phyloP scores from a whole-genome alignment of 2,329 filamentous ascomycete genomes.

The Dryadomyces quercus-mongolicae region DNA sequence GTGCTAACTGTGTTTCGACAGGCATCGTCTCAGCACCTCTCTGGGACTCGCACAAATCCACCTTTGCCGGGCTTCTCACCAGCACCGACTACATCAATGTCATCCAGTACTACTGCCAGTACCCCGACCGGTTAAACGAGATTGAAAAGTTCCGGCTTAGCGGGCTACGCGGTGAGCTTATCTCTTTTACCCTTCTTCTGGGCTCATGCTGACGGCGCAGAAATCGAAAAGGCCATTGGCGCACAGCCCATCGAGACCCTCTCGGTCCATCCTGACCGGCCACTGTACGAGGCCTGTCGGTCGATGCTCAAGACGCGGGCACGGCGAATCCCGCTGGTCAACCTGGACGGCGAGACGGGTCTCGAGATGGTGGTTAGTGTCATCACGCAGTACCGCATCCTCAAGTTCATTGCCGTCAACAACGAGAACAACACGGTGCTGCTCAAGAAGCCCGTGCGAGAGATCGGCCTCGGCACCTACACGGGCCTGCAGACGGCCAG shows the following conservation, averaged over 20 bases:
- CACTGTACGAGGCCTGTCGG: constrained; percentile 89
- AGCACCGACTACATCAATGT: constrained; percentile 98
- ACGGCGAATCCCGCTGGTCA: constrained; percentile 84
- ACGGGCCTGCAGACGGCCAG: constrained; percentile 64
- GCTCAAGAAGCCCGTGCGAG: constrained; percentile 74
- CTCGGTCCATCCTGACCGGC: constrained; percentile 82
- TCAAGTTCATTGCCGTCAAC: constrained; percentile 98
- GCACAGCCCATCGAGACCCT: constrained; percentile 87
- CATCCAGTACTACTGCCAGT: constrained; percentile 98
- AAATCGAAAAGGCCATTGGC: constrained; percentile 89
- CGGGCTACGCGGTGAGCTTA: constrained; percentile 63
- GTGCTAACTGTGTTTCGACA: constrained; percentile 22
- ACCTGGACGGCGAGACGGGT: constrained; percentile 86
- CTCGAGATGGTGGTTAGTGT: constrained; percentile 91
- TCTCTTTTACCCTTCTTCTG: neutral
- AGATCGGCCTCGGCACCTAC: constrained; percentile 80
- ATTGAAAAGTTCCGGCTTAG: constrained; percentile 90
- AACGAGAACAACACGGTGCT: constrained; percentile 72
- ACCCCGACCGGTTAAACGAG: constrained; percentile 76
- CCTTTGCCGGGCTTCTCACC: constrained; percentile 87
- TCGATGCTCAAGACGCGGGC: constrained; percentile 91
- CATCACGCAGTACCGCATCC: constrained; percentile 93
- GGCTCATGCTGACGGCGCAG: constrained; percentile 34
- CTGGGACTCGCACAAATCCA: constrained; percentile 89
- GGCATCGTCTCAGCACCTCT: constrained; percentile 94